These are phyloP conservation scores for Phytophthora constricta DNA, from an alignment of 352 stramenopile genomes.

Conservation along the genomic window DNA sequence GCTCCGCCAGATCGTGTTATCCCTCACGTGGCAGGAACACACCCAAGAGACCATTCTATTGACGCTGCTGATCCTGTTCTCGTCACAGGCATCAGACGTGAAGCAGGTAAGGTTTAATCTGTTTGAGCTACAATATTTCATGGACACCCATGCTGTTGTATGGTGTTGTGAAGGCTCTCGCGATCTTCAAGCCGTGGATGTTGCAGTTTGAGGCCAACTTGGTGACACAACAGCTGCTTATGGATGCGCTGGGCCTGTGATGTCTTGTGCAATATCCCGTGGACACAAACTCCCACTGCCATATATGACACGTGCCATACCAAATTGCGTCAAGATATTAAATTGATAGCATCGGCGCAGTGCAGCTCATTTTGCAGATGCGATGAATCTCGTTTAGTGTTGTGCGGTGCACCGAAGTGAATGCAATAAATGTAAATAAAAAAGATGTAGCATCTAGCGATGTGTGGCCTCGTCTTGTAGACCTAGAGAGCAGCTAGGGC, in stretches of 20 bases:
- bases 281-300: no score
- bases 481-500: no score
- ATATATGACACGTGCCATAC: no score
- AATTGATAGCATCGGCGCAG: no score
- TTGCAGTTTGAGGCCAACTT: constrained; percentile 16
- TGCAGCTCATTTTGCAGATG: no score
- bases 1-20: constrained; percentile 20
- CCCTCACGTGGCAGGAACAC: constrained; percentile 23
- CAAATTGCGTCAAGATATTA: no score
- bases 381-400: no score
- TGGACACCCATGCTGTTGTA: neutral
- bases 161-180: constrained; percentile 10
- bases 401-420: no score
- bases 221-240: constrained; percentile 19
- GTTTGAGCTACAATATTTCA: neutral
- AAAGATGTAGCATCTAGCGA: no score
- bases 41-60: constrained; percentile 21
- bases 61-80: constrained; percentile 26
- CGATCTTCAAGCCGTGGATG: constrained; percentile 23
- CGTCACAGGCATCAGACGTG: constrained; percentile 13
- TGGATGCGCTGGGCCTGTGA: constrained; percentile 13
- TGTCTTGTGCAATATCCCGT: no score
- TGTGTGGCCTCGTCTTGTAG: no score
- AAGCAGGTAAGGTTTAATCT: constrained; percentile 19
- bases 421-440: no score